These are phyloP conservation scores for Hamamelis virginiana DNA, from an alignment of 164 flowering plant genomes.

Conservation along the genomic window DNA sequence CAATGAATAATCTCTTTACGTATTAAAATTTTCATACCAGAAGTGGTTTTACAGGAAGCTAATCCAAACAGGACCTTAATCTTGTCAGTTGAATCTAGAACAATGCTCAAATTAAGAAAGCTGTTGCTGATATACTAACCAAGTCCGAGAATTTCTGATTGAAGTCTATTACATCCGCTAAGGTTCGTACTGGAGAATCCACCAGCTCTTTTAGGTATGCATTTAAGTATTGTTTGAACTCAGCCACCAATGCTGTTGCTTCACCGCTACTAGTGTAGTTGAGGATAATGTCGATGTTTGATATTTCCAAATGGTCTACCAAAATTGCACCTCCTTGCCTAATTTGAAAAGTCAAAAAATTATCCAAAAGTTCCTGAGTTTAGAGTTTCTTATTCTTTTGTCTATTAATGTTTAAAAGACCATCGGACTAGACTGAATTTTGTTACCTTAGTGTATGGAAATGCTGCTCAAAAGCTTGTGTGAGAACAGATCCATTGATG, in stretches of 20 bases:
- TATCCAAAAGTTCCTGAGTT: too few relatives aligned
- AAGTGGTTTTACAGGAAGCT: too few relatives aligned
- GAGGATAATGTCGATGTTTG: constrained; percentile 26
- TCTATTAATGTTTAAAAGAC: too few relatives aligned
- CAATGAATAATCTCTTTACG: too few relatives aligned
- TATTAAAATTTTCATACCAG: too few relatives aligned
- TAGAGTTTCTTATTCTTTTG: too few relatives aligned
- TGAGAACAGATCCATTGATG: not conserved
- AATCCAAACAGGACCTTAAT: too few relatives aligned
- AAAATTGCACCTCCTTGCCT: constrained; percentile 42
- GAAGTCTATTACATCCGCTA: constrained; percentile 60
- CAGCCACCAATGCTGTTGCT: constrained; percentile 31
- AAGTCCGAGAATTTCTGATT: constrained; percentile 35
- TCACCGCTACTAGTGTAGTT: constrained; percentile 26
- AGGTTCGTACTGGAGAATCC: constrained; percentile 53
- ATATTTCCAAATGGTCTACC: constrained; percentile 45
- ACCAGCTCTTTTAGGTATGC: constrained; percentile 41
- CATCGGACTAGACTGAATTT: too few relatives aligned
- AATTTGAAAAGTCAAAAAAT: too few relatives aligned
- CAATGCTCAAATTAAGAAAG: too few relatives aligned
- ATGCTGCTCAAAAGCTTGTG: constrained; percentile 27
- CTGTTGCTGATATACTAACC: constrained; percentile 25
- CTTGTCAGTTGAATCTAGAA: too few relatives aligned
- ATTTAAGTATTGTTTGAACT: constrained; percentile 52
- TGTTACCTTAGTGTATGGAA: constrained; percentile 35